phyloP scores from a whole-genome alignment of 2,329 filamentous ascomycete genomes.

The Apiospora marii region DNA sequence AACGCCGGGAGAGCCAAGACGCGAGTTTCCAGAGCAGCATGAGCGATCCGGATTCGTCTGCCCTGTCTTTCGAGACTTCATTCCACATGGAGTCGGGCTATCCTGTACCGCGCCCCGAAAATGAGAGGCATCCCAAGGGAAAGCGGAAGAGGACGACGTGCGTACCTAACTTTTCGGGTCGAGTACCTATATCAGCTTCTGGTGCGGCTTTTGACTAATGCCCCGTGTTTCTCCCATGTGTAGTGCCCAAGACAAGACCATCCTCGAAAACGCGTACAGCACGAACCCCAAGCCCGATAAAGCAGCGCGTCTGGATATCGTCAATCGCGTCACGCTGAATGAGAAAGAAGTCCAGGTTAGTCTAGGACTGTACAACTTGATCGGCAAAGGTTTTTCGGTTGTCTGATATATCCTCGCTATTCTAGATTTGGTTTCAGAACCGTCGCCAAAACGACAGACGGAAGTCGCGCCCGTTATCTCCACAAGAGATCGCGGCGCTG shows the following conservation, averaged over 20 bases:
- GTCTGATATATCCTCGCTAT: slow-evolving; percentile 32
- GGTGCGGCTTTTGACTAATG: slow-evolving; percentile 18
- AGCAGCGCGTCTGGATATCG: slow-evolving; percentile 82
- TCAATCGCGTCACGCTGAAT: slow-evolving; percentile 83
- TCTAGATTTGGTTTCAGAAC: slow-evolving; percentile 97
- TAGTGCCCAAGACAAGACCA: slow-evolving; percentile 86
- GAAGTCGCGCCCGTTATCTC: slow-evolving; percentile 83
- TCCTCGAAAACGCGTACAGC: slow-evolving; percentile 86
- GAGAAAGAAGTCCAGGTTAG: slow-evolving; percentile 97
- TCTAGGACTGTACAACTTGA: slow-evolving; percentile 32
- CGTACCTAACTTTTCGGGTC: slow-evolving; percentile 40
- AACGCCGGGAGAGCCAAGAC: slow-evolving; percentile 32
- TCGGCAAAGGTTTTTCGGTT: slow-evolving; percentile 26
- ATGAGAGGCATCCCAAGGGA: slow-evolving; percentile 61
- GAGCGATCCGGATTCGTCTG: slow-evolving; percentile 41
- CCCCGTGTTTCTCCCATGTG: slow-evolving; percentile 27
- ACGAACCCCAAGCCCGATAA: slow-evolving; percentile 93
- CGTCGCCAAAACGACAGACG: slow-evolving; percentile 90
- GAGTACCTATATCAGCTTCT: background rate
- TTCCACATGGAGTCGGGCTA: slow-evolving; percentile 43
- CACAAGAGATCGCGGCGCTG: slow-evolving; percentile 75
- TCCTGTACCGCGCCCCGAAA: slow-evolving; percentile 37
- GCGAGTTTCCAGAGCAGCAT: slow-evolving; percentile 35
- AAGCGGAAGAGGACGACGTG: slow-evolving; percentile 72
- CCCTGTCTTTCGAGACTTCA: slow-evolving; percentile 44